Percentiles rank a stretch among this genome's conserved stretches.
Conservation (phyloP, 1,284 basidiomycete species). For the Rhodotorula sp. region DNA sequence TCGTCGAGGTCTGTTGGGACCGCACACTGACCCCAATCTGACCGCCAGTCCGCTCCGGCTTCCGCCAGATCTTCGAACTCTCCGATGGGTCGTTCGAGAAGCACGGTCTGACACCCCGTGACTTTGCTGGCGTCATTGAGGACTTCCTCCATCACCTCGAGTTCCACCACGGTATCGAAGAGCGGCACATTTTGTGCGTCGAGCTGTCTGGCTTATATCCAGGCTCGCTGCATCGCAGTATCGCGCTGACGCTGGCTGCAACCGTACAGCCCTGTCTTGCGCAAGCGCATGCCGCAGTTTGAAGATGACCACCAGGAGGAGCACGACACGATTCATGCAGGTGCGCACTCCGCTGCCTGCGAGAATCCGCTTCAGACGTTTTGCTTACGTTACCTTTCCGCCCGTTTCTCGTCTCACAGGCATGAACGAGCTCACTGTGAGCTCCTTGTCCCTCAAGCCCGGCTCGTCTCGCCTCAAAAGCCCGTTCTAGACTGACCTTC, state of each 20-base stretch:
- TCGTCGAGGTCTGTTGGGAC: neutral
- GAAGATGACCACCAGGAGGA: conserved; percentile 34
- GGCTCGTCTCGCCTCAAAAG: neutral
- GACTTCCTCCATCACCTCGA: conserved; percentile 28
- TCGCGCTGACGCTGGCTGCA: neutral
- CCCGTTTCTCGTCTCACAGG: neutral
- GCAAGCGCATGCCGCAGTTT: conserved; percentile 39
- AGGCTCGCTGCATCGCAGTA: too few relatives aligned
- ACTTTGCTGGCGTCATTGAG: conserved; percentile 28
- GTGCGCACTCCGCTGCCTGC: neutral
- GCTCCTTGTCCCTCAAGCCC: neutral
- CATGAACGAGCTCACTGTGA: conserved; percentile 21
- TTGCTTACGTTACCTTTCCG: neutral
- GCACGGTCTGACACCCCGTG: conserved; percentile 9
- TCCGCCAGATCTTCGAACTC: conserved; percentile 31
- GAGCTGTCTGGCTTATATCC: neutral
- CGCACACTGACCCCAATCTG: neutral
- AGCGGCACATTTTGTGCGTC: conserved; percentile 10
- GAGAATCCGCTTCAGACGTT: too few relatives aligned
- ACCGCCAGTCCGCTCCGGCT: conserved; percentile 17
- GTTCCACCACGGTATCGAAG: conserved; percentile 39
- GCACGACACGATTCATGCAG: conserved; percentile 37
- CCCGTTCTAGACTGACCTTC: neutral
- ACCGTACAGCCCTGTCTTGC: conserved; percentile 36
- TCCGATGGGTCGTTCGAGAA: conserved; percentile 25